Evolutionary conservation across 1,284 basidiomycete species (phyloP).

Genomic region (Ustilago cynodontis): DNA sequence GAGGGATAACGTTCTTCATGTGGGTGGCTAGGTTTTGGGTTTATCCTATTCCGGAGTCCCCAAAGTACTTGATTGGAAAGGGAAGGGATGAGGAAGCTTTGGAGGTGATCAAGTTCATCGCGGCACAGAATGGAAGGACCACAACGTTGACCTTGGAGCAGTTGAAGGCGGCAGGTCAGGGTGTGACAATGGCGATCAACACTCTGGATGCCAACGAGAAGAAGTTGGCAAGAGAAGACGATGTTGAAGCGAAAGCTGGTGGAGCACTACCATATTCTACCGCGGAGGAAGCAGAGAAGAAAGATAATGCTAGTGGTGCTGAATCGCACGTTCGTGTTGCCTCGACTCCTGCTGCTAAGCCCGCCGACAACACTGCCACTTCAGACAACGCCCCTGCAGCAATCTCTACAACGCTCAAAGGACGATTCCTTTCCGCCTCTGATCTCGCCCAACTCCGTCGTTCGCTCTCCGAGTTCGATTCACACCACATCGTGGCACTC

Average conservation of each 20-base stretch:
- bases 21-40: slow-evolving; percentile 69
- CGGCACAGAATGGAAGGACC: slow-evolving; percentile 77
- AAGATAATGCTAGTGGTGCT: slow-evolving; percentile 44
- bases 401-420: slow-evolving; percentile 6
- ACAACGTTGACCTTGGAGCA: slow-evolving; percentile 55
- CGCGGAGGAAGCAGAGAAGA: slow-evolving; percentile 72
- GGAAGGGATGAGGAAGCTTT: slow-evolving; percentile 81
- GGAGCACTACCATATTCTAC: slow-evolving; percentile 48
- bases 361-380: not conserved
- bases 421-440: slow-evolving; percentile 29
- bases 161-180: slow-evolving; percentile 54
- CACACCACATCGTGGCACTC: slow-evolving; percentile 75
- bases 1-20: slow-evolving; percentile 59
- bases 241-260: slow-evolving; percentile 27
- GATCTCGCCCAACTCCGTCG: slow-evolving; percentile 33
- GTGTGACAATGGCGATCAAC: slow-evolving; percentile 47
- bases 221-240: slow-evolving; percentile 39
- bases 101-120: slow-evolving; percentile 78
- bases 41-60: slow-evolving; percentile 75
- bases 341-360: not conserved
- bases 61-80: slow-evolving; percentile 79
- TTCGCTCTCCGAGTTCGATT: slow-evolving; percentile 43
- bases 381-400: not conserved
- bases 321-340: slow-evolving; percentile 5
- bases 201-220: slow-evolving; percentile 72